A percentile compares a stretch with the other conserved stretches of the same genome.
These are phyloP conservation scores for Euphrasia arctica DNA, from an alignment of 305 asterid genomes.

Conservation along the genomic window DNA sequence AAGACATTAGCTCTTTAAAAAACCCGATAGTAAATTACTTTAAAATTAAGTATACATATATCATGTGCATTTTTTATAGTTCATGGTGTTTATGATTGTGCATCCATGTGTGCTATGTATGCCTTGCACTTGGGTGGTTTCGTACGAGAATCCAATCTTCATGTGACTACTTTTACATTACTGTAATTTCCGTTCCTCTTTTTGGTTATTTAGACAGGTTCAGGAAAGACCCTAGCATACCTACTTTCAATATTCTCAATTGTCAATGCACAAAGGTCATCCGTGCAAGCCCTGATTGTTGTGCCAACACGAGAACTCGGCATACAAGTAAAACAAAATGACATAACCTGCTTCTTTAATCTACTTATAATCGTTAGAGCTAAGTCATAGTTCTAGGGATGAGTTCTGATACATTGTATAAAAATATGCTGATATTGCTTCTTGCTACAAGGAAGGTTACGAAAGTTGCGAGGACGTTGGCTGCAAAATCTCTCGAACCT, in stretches of 20 bases:
- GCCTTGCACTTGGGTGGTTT: too few relatives aligned
- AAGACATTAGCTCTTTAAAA: too few relatives aligned
- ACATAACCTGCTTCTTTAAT: conserved; percentile 22
- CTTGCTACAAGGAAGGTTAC: conserved; percentile 57
- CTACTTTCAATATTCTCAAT: conserved; percentile 66
- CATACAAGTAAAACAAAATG: conserved; percentile 57
- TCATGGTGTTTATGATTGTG: conserved; percentile 6
- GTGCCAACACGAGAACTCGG: conserved; percentile 97
- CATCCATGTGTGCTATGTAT: conserved; percentile 1
- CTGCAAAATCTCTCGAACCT: conserved; percentile 51
- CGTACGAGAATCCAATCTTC: too few relatives aligned
- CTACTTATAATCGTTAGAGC: conserved; percentile 18
- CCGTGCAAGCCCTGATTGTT: conserved; percentile 83
- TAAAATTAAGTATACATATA: neutral
- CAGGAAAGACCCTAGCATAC: conserved; percentile 93
- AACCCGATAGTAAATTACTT: neutral
- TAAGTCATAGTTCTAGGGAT: conserved; percentile 16
- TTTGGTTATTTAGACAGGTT: conserved; percentile 82
- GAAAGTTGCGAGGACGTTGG: conserved; percentile 77
- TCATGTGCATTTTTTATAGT: conserved; percentile 5
- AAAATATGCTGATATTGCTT: conserved; percentile 18
- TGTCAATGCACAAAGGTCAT: conserved; percentile 61
- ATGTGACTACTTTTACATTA: neutral
- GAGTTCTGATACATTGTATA: conserved; percentile 16
- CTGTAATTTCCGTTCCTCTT: conserved; percentile 4